These are phyloP conservation scores for Podaxis carcinomalis DNA, from an alignment of 768 basidiomycete genomes.

Conservation along the genomic window DNA sequence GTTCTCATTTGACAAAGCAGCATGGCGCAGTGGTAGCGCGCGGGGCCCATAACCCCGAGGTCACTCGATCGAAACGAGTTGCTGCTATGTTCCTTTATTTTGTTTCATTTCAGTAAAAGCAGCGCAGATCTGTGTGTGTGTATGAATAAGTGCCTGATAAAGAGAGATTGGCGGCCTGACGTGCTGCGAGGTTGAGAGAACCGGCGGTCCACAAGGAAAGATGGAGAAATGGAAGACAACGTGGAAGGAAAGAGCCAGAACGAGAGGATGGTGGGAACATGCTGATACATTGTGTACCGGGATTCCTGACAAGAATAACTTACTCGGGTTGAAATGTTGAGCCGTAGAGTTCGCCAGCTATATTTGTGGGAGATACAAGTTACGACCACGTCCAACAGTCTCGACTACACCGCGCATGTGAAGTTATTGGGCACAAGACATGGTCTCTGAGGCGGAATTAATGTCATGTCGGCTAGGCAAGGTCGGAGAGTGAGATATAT, in stretches of 20 bases:
- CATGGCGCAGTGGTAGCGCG: slow-evolving; percentile 58
- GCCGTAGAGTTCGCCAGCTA: not conserved
- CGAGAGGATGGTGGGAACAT: not conserved
- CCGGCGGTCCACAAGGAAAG: not conserved
- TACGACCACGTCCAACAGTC: not conserved
- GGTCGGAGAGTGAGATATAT: not conserved
- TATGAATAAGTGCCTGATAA: too few relatives aligned
- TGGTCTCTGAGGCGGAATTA: not conserved
- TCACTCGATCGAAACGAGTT: slow-evolving; percentile 64
- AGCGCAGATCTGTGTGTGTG: too few relatives aligned
- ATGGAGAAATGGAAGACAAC: slow-evolving; percentile 2
- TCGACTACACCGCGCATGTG: not conserved
- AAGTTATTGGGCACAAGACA: not conserved
- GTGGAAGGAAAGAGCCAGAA: slow-evolving; percentile 4
- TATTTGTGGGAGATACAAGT: not conserved
- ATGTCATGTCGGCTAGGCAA: not conserved
- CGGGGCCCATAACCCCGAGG: slow-evolving; percentile 62
- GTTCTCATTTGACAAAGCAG: slow-evolving; percentile 26
- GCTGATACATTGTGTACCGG: not conserved
- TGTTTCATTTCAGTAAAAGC: not conserved
- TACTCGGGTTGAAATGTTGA: not conserved
- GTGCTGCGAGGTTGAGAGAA: not conserved
- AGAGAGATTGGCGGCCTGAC: too few relatives aligned
- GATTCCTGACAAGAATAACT: not conserved
- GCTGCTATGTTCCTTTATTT: slow-evolving; percentile 36